Evolutionary conservation across 2,329 filamentous ascomycete species (phyloP).

Genomic region (Xylaria sp.): DNA sequence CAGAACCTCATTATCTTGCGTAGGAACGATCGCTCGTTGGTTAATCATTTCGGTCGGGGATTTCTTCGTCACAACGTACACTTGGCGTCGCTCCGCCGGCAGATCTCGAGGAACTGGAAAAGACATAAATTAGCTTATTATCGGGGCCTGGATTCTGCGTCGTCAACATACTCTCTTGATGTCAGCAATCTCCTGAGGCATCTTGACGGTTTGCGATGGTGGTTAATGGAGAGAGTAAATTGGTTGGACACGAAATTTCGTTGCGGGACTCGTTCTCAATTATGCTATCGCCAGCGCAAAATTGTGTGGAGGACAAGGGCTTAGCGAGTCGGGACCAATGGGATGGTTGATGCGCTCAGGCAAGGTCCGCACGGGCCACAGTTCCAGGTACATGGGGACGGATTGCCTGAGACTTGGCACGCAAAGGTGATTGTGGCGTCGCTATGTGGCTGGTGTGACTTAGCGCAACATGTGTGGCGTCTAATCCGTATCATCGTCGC

Average conservation of each 20-base stretch:
- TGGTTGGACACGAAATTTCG: slow-evolving; percentile 17
- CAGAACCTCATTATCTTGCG: slow-evolving; percentile 23
- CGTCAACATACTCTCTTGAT: slow-evolving; percentile 69
- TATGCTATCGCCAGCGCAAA: slow-evolving; percentile 26
- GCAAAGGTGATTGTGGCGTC: too few species aligned
- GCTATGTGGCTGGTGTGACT: slow-evolving; percentile 19
- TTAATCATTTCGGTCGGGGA: slow-evolving; percentile 2
- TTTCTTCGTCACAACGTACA: slow-evolving; percentile 60
- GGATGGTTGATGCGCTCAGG: too few species aligned
- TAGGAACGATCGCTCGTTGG: neutral
- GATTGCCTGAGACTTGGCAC: too few species aligned
- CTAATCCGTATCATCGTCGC: neutral
- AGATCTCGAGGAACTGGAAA: slow-evolving; percentile 97
- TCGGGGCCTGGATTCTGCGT: neutral
- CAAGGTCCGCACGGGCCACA: too few species aligned
- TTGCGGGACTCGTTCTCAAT: slow-evolving; percentile 14
- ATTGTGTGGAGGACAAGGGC: slow-evolving; percentile 29
- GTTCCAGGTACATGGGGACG: too few species aligned
- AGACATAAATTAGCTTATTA: slow-evolving; percentile 25
- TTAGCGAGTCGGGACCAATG: slow-evolving; percentile 16
- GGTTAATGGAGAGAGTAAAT: slow-evolving; percentile 22
- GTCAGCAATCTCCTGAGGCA: slow-evolving; percentile 97
- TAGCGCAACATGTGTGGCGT: slow-evolving; percentile 19
- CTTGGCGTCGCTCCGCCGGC: slow-evolving; percentile 97
- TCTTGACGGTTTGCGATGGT: slow-evolving; percentile 59